Evolutionary conservation across 768 basidiomycete genomes (phyloP).

Genomic region (Pisolithus orientalis): DNA sequence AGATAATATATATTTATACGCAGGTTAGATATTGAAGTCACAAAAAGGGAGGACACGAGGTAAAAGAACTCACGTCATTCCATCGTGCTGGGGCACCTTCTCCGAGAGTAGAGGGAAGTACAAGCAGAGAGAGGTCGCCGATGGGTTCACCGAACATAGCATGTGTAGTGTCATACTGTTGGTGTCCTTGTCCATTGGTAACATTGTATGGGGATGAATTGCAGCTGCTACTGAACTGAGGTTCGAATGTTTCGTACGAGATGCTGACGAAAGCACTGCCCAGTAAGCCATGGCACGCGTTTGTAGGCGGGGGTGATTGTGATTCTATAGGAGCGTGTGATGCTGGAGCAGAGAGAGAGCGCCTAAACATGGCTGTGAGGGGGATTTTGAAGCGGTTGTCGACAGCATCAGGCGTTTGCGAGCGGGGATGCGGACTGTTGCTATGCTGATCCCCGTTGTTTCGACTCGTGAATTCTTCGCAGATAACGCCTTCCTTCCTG

Average conservation of each 20-base stretch:
- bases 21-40: background rate
- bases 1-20: slow-evolving; percentile 15
- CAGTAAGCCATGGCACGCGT: slow-evolving; percentile 18
- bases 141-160: slow-evolving; percentile 17
- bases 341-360: slow-evolving; percentile 53
- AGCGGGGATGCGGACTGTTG: slow-evolving; percentile 13
- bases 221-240: slow-evolving; percentile 7
- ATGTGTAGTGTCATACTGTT: slow-evolving; percentile 14
- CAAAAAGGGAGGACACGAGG: slow-evolving; percentile 5
- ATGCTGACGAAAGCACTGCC: slow-evolving; percentile 26
- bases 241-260: slow-evolving; percentile 24
- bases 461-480: too few species aligned
- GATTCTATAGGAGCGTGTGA: slow-evolving; percentile 13
- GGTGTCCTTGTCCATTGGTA: slow-evolving; percentile 10
- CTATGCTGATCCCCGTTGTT: background rate
- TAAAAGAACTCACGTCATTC: slow-evolving; percentile 26
- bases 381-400: slow-evolving; percentile 38
- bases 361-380: slow-evolving; percentile 60
- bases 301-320: slow-evolving; percentile 3
- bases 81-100: slow-evolving; percentile 26
- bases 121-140: slow-evolving; percentile 25
- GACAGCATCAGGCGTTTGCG: slow-evolving; percentile 23
- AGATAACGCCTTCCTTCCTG: slow-evolving; percentile 4
- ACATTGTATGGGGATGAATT: slow-evolving; percentile 1
- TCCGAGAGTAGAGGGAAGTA: slow-evolving; percentile 26